Base-by-base conservation (phyloP, 2,329 filamentous ascomycete species). In the Amesomyces nigricolor region DNA sequence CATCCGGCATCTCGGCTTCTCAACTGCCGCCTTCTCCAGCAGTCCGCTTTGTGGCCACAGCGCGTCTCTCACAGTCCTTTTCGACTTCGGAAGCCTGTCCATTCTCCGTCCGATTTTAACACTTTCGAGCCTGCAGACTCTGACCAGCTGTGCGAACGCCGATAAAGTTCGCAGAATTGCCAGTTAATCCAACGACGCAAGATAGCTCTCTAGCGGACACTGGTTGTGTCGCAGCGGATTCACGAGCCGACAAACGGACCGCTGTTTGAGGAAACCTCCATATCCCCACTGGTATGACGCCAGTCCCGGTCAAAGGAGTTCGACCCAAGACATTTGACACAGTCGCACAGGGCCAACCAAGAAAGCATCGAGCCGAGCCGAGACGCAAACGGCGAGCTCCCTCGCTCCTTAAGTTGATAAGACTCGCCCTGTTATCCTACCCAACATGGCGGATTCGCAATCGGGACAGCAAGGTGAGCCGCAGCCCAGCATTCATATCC, bases 281-380 rank as follows among this genome's bases (percentile, higher is more conserved):
- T 59, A 61, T 62, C 55, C 26, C 59, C 57, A 59, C 63, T 63
- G 62, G 63, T 65, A 66, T 64, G 61, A 65, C 58, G 62, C 63
- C 56, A 58, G 58, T 53, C 58, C 59, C 35, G 51, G 51, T 47
- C 61, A 53, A 56, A 58, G 62, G 62, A 62, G 63, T 63, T 61
- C 57, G 38, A 44, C 48, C 26, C 57, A 56, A 62, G 59, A 60
- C 60, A 58, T 57, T 59, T 63, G 59, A 64, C 58, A 63, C 59
- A 48, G 56, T 51, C 51, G 49, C 51, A 58, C 57, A 55, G 59
- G 47, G 54, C 48, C 35, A 16, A 10, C 53, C 50, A 47, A 44
- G 48, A 39, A 48, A 57, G 53, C 56, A 48, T 53, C 53, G 39
- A 55, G 47, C 53, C 49, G 48, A 57, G 40, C 47, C 47, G 51